Base-by-base conservation (phyloP, 495 filamentous ascomycete genomes). In the Coniosporium apollinis region DNA sequence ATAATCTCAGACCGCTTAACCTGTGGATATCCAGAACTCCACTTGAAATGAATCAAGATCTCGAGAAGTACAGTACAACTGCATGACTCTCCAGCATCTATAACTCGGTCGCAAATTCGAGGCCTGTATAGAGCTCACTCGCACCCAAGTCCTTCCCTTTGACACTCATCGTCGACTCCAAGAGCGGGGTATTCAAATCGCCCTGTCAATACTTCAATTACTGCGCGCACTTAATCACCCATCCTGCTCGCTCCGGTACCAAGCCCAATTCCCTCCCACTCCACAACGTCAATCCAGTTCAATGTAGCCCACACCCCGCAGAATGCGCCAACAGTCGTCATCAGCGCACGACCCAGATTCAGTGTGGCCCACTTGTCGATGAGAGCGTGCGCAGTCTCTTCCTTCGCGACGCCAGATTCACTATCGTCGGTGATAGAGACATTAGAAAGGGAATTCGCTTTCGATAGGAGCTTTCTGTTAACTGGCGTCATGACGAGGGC, bases 361-460 rank as follows among this genome's bases (percentile, higher is more conserved):
- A 69, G 35, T 34, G 54, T 54, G n/a, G 53, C 69, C 69, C 69
- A 76, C 34, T 46, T 45, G 49, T 72, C 65, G 1, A 76, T 49
- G 43, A 73, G 42, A 20, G 47, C 53, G 44, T 68, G 60, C 20
- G 58, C 50, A 1, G 53, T 54, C 48, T 64, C 59, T 22, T 51
- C 54, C 26, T 49, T 44, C 26, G 43, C 26, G 3, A 52, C 26
- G n/a, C 53, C 50, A 3, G 38, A 38, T 37, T 62, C 59, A 11
- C 50, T 52, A 24, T 52, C 46, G 29, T 53, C 47, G 14, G 42
- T 43, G 5, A 54, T 19, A 22, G 37, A 39, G 2, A 39, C 38
- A 16, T 7, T 21, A 6, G 50, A 38, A 5, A 58, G 35, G 4
- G 50, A 45, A 19, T 57, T 38, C 5, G 26, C 38, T 21, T 39